Evolutionary conservation across 768 basidiomycete species (phyloP).

Genomic region (Russula sp.): DNA sequence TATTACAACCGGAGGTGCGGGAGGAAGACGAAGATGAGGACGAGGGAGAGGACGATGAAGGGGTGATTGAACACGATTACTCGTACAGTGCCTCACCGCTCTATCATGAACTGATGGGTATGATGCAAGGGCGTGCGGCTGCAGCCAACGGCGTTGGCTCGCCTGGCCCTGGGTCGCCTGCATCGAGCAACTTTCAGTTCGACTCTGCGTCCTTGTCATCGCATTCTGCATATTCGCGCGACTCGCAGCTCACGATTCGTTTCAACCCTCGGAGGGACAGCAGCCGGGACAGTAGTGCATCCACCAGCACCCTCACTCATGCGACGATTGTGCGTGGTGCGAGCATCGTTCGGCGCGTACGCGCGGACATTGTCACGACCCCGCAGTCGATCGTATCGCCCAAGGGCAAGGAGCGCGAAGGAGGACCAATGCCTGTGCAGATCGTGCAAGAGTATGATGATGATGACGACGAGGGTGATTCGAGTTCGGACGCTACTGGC

Average conservation of each 20-base stretch:
- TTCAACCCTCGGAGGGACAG: conserved; percentile 11
- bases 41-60: not conserved
- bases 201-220: not conserved
- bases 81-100: conserved; percentile 16
- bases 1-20: conserved; percentile 2
- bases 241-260: conserved; percentile 17
- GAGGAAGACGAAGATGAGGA: conserved; percentile 1
- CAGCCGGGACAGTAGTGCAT: conserved; percentile 17
- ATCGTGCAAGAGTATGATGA: conserved; percentile 1
- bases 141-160: not conserved
- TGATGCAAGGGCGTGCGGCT: conserved; percentile 19
- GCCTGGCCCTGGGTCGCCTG: not conserved
- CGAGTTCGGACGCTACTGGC: conserved; percentile 4
- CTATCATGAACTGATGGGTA: conserved; percentile 23
- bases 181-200: conserved; percentile 4
- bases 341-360: conserved; percentile 20
- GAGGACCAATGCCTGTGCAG: not conserved
- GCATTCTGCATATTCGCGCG: not conserved
- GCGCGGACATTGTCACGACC: conserved; percentile 13
- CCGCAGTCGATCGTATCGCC: not conserved
- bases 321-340: conserved; percentile 22
- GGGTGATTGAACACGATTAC: not conserved
- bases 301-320: conserved; percentile 18
- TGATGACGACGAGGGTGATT: not conserved
- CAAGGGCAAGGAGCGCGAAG: conserved; percentile 12